Base-by-base conservation (phyloP, 768 basidiomycete genomes). In the Paxillus involutus region DNA sequence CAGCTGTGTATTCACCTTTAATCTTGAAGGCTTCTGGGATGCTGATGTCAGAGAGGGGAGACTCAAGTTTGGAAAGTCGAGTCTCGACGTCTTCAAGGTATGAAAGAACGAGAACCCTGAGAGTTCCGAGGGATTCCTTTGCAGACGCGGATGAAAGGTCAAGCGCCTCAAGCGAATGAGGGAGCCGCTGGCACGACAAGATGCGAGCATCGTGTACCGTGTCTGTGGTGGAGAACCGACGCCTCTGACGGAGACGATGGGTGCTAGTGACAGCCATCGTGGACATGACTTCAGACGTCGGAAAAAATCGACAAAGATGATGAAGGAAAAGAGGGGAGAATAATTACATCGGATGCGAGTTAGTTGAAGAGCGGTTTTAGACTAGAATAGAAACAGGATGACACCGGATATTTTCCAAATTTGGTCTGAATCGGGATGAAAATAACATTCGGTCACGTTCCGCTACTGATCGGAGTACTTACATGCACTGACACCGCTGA, bases 71-170 rank as follows among this genome's bases (percentile, higher is more conserved):
- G 2, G 82, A 74, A 3, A 94, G 73, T 13, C 79, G 75, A 4
- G 72, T 70, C 69, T 94, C 91, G 43, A 92, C 74, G 55, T 92
- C 86, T n/a, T 88, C 86, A 29, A 94, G 79, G 61, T 89, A 88
- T 3, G 88, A 86, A 49, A 86, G 81, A 17, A 92, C 83, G 26
- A 90, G 77, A 53, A 82, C 75, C 17, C 86, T 81, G 49, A 92
- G 80, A 3, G 82, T 83, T 14, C 78, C 81, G 16, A 91, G 76
- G 4, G 86, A 80, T 50, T 87, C 83, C 16, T 78, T 75, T 11
- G 75, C 70, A 8, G 84, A 80, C 8, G 79, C 72, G 1, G 83
- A 75, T n/a, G 80, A 76, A 3, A 89, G 74, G 68, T 90, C 87
- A n/a, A 87, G 73, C 4, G 84, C 77, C 35, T 88, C 86, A 16